phyloP scores from a whole-genome alignment of 495 filamentous ascomycete species.

The Sporormia fimetaria region DNA sequence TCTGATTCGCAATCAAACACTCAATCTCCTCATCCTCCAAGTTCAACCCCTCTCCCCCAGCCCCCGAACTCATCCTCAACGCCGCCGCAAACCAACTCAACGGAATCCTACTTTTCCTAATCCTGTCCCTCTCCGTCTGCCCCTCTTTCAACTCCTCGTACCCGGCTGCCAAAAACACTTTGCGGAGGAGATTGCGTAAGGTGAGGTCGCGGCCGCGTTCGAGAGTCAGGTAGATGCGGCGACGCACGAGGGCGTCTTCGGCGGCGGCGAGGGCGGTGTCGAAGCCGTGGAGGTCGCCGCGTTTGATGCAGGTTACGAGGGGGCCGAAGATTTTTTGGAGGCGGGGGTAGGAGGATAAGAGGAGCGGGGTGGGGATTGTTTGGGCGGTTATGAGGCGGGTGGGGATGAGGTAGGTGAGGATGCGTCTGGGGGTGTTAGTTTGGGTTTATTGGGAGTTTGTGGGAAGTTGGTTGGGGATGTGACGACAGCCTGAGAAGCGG shows the following conservation, averaged over 20 bases:
- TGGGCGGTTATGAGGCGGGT: slow-evolving; percentile 81
- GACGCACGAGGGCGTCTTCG: slow-evolving; percentile 80
- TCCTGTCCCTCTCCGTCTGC: slow-evolving; percentile 36
- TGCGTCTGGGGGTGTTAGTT: slow-evolving; percentile 45
- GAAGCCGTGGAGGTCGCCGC: slow-evolving; percentile 72
- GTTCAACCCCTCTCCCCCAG: slow-evolving; percentile 42
- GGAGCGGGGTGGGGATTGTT: slow-evolving; percentile 56
- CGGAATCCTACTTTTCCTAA: slow-evolving; percentile 65
- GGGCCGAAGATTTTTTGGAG: slow-evolving; percentile 69
- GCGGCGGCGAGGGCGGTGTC: slow-evolving; percentile 68
- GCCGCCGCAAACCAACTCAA: slow-evolving; percentile 68
- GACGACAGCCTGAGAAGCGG: no score
- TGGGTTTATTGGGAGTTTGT: background rate
- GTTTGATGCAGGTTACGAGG: slow-evolving; percentile 62
- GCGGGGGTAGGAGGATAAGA: slow-evolving; percentile 66
- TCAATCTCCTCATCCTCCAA: slow-evolving; percentile 90
- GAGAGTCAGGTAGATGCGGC: slow-evolving; percentile 89
- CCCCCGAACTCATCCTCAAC: slow-evolving; percentile 37
- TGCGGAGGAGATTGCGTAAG: slow-evolving; percentile 77
- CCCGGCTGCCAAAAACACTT: slow-evolving; percentile 73
- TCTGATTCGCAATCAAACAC: slow-evolving; percentile 85
- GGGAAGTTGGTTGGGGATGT: no score
- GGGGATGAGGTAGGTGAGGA: slow-evolving; percentile 91
- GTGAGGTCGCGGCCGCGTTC: slow-evolving; percentile 87
- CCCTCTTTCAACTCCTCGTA: slow-evolving; percentile 62